A percentile compares a stretch with the other conserved stretches of the same genome.
phyloP scores from a whole-genome alignment of 2,329 filamentous ascomycete genomes.

The Nigrograna mackinnonii region DNA sequence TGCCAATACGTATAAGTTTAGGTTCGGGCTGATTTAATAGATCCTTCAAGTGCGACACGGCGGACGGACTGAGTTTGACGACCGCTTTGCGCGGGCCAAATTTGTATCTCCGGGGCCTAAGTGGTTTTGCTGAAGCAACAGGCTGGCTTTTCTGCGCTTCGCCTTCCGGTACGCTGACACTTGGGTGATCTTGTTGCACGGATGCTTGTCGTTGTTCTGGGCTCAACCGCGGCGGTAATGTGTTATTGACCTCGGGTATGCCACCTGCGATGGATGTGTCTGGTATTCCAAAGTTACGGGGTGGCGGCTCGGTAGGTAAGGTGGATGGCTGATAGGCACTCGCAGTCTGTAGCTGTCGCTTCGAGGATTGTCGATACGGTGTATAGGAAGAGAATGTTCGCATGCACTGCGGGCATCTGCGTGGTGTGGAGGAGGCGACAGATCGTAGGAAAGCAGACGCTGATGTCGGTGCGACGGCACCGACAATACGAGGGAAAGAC shows the following conservation, averaged over 20 bases:
- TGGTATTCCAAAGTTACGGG: constrained; percentile 60
- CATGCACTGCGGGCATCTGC: constrained; percentile 48
- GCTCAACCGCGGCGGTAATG: constrained; percentile 47
- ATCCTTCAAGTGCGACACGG: constrained; percentile 75
- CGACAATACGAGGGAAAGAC: constrained; percentile 32
- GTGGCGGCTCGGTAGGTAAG: constrained; percentile 60
- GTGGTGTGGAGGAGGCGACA: constrained; percentile 27
- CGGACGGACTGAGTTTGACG: constrained; percentile 80
- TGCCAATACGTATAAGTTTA: constrained; percentile 91
- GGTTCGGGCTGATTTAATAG: constrained; percentile 84
- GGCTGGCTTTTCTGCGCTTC: constrained; percentile 69
- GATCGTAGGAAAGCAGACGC: constrained; percentile 18
- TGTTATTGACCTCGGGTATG: constrained; percentile 51
- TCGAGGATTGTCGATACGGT: constrained; percentile 37
- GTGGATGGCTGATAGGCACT: constrained; percentile 66
- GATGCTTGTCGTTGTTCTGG: constrained; percentile 23
- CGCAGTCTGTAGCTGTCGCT: constrained; percentile 62
- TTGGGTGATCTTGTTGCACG: constrained; percentile 31
- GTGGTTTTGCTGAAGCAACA: constrained; percentile 42
- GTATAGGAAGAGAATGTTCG: constrained; percentile 49
- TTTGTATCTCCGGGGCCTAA: constrained; percentile 65
- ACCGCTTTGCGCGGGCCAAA: constrained; percentile 86
- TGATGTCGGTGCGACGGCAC: constrained; percentile 25
- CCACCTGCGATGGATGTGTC: constrained; percentile 64
- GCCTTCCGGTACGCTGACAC: constrained; percentile 59